Evolutionary conservation across 2,329 filamentous ascomycete species (phyloP).

Genomic region (Penicillium sclerotigenum): DNA sequence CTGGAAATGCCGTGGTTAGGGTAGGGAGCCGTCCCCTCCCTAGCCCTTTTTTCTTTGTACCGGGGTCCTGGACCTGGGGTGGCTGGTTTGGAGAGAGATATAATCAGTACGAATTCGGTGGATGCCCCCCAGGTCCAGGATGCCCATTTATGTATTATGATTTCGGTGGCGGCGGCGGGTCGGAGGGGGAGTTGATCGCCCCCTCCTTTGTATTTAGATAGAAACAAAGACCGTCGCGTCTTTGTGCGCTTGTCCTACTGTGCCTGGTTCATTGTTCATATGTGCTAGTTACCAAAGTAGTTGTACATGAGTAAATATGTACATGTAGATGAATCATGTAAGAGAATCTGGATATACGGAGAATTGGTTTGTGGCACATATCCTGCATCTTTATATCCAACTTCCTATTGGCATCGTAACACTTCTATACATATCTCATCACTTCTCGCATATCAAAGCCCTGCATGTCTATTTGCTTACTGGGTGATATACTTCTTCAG

Average conservation of each 20-base stretch:
- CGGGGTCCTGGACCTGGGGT: slow-evolving; percentile 3
- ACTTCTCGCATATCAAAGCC: background rate
- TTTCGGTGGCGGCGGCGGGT: background rate
- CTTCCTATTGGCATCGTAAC: background rate
- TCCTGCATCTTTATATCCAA: background rate
- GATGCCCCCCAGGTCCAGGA: slow-evolving; percentile 2
- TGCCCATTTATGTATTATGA: background rate
- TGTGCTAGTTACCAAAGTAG: background rate
- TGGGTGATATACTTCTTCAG: slow-evolving; percentile 66
- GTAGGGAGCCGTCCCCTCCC: slow-evolving; percentile 6
- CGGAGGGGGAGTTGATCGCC: background rate
- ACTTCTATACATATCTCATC: background rate
- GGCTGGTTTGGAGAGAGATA: background rate
- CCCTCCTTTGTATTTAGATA: background rate
- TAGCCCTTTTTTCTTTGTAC: background rate
- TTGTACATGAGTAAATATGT: background rate
- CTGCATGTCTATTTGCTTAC: slow-evolving; percentile 13
- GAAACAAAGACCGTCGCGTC: background rate
- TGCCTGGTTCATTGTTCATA: background rate
- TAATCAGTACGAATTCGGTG: background rate
- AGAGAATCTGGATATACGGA: background rate
- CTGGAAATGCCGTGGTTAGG: slow-evolving; percentile 20
- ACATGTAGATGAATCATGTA: background rate
- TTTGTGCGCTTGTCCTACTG: background rate
- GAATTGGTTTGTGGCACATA: background rate